phyloP scores from a whole-genome alignment of 257 asterid species.

The Osmanthus fragrans region DNA sequence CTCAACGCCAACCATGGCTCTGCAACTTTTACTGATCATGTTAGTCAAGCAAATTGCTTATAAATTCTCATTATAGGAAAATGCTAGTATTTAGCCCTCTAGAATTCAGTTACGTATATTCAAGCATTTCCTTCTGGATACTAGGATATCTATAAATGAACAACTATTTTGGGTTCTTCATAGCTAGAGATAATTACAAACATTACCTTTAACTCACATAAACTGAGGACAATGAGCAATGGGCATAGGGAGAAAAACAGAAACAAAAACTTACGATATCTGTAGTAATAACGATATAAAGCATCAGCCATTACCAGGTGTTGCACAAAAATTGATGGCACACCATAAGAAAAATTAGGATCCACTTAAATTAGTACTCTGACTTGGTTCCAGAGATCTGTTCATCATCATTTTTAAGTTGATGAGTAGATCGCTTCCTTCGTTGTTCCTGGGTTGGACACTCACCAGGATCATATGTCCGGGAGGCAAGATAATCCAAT shows the following conservation, averaged over 20 bases:
- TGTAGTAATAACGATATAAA: neutral
- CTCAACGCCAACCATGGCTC: neutral
- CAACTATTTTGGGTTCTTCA: neutral
- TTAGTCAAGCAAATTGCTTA: neutral
- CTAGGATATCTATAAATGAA: neutral
- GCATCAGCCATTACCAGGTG: conserved; percentile 18
- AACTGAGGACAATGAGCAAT: neutral
- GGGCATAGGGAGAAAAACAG: neutral
- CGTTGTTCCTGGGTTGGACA: neutral
- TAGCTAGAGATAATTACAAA: neutral
- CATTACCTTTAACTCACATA: neutral
- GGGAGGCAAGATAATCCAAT: conserved; percentile 56
- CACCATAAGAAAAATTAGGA: neutral
- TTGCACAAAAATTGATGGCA: conserved; percentile 7
- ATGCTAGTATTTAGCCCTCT: neutral
- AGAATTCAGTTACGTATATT: neutral
- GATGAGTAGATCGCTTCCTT: conserved; percentile 19
- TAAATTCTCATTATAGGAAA: neutral
- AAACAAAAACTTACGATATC: neutral
- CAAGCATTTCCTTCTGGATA: neutral
- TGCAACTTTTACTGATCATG: neutral
- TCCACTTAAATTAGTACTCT: conserved; percentile 2
- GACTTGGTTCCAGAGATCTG: neutral
- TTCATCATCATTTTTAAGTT: conserved; percentile 5
- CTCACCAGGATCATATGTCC: conserved; percentile 40